Evolutionary conservation across 2,329 filamentous ascomycete species (phyloP).

Genomic region (Neopestalotiopsis rosae): DNA sequence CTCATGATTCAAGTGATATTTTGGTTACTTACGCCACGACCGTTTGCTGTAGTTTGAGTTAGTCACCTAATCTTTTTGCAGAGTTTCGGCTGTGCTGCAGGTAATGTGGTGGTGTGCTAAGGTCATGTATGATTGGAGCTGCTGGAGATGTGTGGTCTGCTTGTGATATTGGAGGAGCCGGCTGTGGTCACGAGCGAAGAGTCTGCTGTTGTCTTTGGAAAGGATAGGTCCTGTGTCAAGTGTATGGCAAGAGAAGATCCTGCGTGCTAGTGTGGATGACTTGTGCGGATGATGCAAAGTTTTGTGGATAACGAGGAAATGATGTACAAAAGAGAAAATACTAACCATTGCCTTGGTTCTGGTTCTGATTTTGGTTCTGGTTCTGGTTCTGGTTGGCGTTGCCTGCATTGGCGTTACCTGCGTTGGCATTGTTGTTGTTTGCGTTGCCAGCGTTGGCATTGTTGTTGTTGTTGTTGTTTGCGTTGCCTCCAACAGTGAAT

Average conservation of each 20-base stretch:
- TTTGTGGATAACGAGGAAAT: background rate
- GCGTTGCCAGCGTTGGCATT: slow-evolving; percentile 29
- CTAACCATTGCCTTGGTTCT: slow-evolving; percentile 13
- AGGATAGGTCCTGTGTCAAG: background rate
- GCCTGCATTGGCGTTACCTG: slow-evolving; percentile 27
- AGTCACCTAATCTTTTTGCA: slow-evolving; percentile 5
- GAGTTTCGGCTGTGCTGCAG: slow-evolving; percentile 7
- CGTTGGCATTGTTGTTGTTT: slow-evolving; percentile 26
- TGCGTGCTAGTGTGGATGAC: slow-evolving; percentile 9
- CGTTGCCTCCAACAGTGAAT: slow-evolving; percentile 28
- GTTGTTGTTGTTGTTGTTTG: slow-evolving; percentile 26
- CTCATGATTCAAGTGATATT: background rate
- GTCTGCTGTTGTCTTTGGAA: slow-evolving; percentile 15
- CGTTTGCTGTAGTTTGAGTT: slow-evolving; percentile 6
- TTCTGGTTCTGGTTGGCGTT: slow-evolving; percentile 22
- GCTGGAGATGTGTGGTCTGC: slow-evolving; percentile 4
- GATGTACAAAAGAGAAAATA: background rate
- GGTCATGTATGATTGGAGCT: slow-evolving; percentile 7
- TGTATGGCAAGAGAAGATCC: slow-evolving; percentile 1
- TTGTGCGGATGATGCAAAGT: slow-evolving; percentile 8
- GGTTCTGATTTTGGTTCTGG: slow-evolving; percentile 9
- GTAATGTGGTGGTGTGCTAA: slow-evolving; percentile 6
- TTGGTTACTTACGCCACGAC: slow-evolving; percentile 16
- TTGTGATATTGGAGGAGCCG: slow-evolving; percentile 7
- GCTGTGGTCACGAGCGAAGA: too few relatives aligned